Evolutionary conservation across 2,329 filamentous ascomycete species (phyloP), one percentile per base, ranked within the genome.

Genomic region (Cordyceps javanica): DNA sequence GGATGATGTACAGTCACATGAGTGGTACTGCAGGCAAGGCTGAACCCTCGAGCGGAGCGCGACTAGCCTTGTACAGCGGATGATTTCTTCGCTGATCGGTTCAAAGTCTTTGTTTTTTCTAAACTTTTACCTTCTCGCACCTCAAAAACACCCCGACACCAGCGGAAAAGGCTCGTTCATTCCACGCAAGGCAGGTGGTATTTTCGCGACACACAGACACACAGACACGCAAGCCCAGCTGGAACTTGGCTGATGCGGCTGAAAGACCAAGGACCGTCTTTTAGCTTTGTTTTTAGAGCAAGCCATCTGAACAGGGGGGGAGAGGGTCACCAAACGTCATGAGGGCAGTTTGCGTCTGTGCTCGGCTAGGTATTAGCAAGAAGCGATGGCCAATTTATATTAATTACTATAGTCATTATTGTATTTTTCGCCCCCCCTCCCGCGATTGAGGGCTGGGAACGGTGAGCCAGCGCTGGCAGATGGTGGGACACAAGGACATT

Each of bases 21-120:
- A 54, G 51, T 34, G 26, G 14, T 34, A 7, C 19, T 44, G 38
- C n/a, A 54, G 21, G 51, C 51, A 34, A 54, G 51, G 51, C 51
- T 54, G 51, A 44, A 28, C 19, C 5, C 5, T 11, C 6, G 32
- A 7, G 34, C 38, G 26, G 38, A 42, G 50, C 38, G 38, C 25
- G n/a, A 19, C 36, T 26, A 44, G 39, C 51, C 51, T 54, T 44
- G 28, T 44, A 32, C 34, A 19, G 23, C 16, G 14, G 26, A 45
- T 11, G 3, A 26, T 9, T n/a, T n/a, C n/a, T n/a, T n/a, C n/a
- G n/a, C 25, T 36, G 11, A n/a, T 3, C 19, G 16, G 25, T 45
- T 16, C 5, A 16, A 5, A 14, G 11, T 10, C 11, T 8, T 19
- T 26, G 23, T 26, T 36, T 36, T 34, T n/a, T n/a, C 14, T 36